Percentiles rank a stretch among this genome's conserved stretches.
These are phyloP conservation scores for Musa balbisiana DNA, from an alignment of 202 grass and related monocot genomes.

Conservation along the genomic window DNA sequence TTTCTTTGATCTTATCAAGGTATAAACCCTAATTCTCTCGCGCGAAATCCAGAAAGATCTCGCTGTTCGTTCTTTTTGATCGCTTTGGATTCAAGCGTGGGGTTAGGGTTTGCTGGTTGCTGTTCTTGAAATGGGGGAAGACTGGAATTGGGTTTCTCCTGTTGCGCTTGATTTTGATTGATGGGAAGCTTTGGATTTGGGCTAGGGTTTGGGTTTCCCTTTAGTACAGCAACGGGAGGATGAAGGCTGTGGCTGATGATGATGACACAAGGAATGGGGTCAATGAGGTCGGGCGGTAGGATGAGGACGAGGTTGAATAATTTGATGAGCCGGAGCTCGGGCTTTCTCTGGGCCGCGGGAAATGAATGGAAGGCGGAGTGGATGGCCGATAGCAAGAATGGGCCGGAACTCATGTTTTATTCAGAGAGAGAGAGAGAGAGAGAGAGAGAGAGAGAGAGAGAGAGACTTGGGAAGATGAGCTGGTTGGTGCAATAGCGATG, in stretches of 20 bases:
- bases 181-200: constrained; percentile 26
- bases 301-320: constrained; percentile 23
- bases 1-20: neutral
- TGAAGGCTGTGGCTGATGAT: constrained; percentile 39
- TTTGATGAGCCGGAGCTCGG: constrained; percentile 42
- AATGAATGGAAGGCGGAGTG: constrained; percentile 34
- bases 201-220: constrained; percentile 25
- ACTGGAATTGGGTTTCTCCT: neutral
- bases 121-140: neutral
- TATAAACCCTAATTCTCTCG: constrained; percentile 10
- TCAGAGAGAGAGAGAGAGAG: neutral
- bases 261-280: constrained; percentile 16
- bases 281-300: neutral
- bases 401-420: neutral
- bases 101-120: neutral
- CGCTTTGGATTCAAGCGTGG: neutral
- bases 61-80: neutral
- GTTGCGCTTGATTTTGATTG: neutral
- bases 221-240: constrained; percentile 15
- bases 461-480: neutral
- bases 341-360: constrained; percentile 40
- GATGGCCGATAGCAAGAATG: constrained; percentile 10
- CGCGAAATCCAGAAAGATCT: neutral
- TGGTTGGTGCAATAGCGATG: neutral
- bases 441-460: too few species aligned